These are phyloP conservation scores for Flaveria brownii DNA, from an alignment of 129 eudicot genomes.

Conservation along the genomic window DNA sequence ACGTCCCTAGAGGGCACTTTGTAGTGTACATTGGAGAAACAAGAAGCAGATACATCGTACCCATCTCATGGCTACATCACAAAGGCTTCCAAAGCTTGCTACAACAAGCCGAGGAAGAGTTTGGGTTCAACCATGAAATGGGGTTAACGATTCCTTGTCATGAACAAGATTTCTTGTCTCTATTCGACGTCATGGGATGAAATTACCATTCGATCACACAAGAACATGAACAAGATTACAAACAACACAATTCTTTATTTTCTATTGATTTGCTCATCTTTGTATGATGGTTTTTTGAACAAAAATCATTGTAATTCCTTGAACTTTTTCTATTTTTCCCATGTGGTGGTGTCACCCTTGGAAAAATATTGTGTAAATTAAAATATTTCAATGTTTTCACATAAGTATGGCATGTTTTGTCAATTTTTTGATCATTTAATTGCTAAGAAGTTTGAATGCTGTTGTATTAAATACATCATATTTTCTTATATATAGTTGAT, in stretches of 20 bases:
- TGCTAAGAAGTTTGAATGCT: background rate
- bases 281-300: background rate
- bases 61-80: constrained; percentile 53
- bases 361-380: constrained; percentile 18
- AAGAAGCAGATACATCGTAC: constrained; percentile 54
- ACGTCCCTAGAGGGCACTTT: constrained; percentile 75
- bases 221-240: background rate
- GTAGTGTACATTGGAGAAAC: constrained; percentile 70
- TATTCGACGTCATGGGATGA: constrained; percentile 42
- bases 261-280: background rate
- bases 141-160: constrained; percentile 74
- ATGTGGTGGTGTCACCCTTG: constrained; percentile 13
- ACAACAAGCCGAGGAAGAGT: constrained; percentile 65
- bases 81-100: constrained; percentile 50
- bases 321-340: constrained; percentile 13
- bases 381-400: background rate
- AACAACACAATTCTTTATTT: background rate
- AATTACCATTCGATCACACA: background rate
- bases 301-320: background rate
- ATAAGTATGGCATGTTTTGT: background rate
- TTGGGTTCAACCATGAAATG: constrained; percentile 63
- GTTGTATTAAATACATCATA: background rate
- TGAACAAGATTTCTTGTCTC: constrained; percentile 57
- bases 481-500: background rate
- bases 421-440: background rate